A percentile compares a stretch with the other conserved stretches of the same genome.
These are phyloP conservation scores for Hypomontagnella submonticulosa DNA, from an alignment of 495 filamentous ascomycete species.

Conservation along the genomic window DNA sequence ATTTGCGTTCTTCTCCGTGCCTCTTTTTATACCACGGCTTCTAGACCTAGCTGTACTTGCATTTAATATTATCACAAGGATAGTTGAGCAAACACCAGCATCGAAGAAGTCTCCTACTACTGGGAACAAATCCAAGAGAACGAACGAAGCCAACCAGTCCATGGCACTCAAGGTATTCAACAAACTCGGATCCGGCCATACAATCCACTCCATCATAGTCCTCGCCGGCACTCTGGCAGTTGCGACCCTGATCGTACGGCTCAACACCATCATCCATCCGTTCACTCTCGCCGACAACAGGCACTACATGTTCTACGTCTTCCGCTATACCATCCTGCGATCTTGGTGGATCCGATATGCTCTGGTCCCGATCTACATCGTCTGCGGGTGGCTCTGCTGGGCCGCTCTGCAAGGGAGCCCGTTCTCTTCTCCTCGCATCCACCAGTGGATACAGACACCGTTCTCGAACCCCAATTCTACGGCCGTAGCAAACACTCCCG, in stretches of 20 bases:
- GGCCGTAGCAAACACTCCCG: background rate
- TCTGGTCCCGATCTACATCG: slow-evolving; percentile 65
- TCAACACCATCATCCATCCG: slow-evolving; percentile 94
- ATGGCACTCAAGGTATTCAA: slow-evolving; percentile 20
- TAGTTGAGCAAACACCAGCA: background rate
- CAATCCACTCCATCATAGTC: slow-evolving; percentile 24
- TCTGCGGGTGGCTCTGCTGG: slow-evolving; percentile 71
- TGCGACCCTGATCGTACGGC: slow-evolving; percentile 70
- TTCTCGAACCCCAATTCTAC: background rate
- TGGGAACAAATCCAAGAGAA: background rate
- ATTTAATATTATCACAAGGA: slow-evolving; percentile 2
- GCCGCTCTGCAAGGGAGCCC: slow-evolving; percentile 50
- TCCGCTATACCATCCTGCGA: slow-evolving; percentile 79
- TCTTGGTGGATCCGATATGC: slow-evolving; percentile 73
- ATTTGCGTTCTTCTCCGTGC: slow-evolving; percentile 87
- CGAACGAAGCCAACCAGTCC: slow-evolving; percentile 24
- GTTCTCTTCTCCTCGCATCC: slow-evolving; percentile 1
- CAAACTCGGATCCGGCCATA: slow-evolving; percentile 37
- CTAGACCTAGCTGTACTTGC: slow-evolving; percentile 11
- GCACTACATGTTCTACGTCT: slow-evolving; percentile 97
- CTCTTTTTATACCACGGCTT: slow-evolving; percentile 67
- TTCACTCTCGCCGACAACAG: slow-evolving; percentile 97
- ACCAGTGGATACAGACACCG: slow-evolving; percentile 23
- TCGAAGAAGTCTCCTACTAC: background rate
- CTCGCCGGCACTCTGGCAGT: slow-evolving; percentile 51